phyloP scores from a whole-genome alignment of 371 early-diverging fungal genomes.

The Fennellomyces sp. region DNA sequence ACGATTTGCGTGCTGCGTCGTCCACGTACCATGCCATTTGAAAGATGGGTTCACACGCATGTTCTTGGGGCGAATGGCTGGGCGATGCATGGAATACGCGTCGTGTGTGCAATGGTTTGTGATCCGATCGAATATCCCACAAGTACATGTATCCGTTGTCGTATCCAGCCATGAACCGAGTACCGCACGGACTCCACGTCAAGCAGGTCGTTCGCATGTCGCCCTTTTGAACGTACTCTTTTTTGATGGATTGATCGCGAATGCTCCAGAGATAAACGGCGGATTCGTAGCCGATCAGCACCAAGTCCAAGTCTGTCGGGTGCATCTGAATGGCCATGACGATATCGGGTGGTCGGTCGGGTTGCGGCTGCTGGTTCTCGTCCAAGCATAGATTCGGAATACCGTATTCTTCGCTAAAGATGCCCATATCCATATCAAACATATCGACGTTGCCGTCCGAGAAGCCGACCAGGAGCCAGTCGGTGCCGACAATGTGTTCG shows the following conservation, averaged over 20 bases:
- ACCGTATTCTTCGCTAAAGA: conserved; percentile 38
- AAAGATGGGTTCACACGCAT: conserved; percentile 50
- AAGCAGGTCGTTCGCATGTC: conserved; percentile 36
- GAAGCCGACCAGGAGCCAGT: conserved; percentile 63
- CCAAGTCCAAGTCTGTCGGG: conserved; percentile 50
- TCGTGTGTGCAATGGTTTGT: conserved; percentile 43
- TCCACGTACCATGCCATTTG: conserved; percentile 55
- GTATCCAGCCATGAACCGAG: conserved; percentile 56
- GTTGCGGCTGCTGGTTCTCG: conserved; percentile 4
- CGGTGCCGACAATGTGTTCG: conserved; percentile 53
- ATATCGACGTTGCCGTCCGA: conserved; percentile 58
- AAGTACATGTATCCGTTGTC: conserved; percentile 58
- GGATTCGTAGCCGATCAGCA: conserved; percentile 57
- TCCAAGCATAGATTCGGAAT: conserved; percentile 47
- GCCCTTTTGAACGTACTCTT: conserved; percentile 19
- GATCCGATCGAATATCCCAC: conserved; percentile 50
- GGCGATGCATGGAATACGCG: conserved; percentile 41
- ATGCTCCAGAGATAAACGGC: conserved; percentile 55
- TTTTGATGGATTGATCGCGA: conserved; percentile 39
- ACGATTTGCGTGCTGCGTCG: conserved; percentile 33
- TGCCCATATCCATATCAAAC: conserved; percentile 55
- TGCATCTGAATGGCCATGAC: conserved; percentile 58
- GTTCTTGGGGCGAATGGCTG: conserved; percentile 8
- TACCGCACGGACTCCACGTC: conserved; percentile 56
- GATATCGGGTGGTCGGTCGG: conserved; percentile 9